Evolutionary conservation across 805 yeast species (phyloP).

Genomic region (Starmerella tilneyi): DNA sequence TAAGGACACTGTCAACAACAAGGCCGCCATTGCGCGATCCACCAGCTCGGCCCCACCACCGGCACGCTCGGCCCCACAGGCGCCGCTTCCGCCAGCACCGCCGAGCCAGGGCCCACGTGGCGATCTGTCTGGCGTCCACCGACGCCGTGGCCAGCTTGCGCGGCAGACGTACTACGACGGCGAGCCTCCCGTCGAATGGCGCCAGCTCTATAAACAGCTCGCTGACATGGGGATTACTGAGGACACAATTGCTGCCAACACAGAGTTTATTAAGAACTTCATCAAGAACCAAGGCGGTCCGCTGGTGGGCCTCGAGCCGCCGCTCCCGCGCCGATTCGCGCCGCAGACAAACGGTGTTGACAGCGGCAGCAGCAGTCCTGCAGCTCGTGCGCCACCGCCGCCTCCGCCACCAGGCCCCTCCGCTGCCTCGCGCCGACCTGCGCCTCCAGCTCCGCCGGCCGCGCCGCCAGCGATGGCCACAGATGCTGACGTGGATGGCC

Average conservation of each 20-base stretch:
- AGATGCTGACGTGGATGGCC: slow-evolving; percentile 12
- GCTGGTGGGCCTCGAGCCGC: slow-evolving; percentile 74
- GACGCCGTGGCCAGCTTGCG: slow-evolving; percentile 27
- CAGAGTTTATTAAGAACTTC: slow-evolving; percentile 71
- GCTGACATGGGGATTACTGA: slow-evolving; percentile 73
- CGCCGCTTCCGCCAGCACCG: slow-evolving; percentile 8
- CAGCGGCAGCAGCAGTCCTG: not conserved
- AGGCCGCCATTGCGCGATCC: slow-evolving; percentile 65
- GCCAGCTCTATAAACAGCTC: slow-evolving; percentile 58
- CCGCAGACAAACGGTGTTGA: slow-evolving; percentile 19
- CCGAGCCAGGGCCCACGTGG: slow-evolving; percentile 51
- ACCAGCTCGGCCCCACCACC: slow-evolving; percentile 26
- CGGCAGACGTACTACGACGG: slow-evolving; percentile 55
- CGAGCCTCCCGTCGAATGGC: slow-evolving; percentile 77
- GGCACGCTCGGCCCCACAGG: slow-evolving; percentile 48
- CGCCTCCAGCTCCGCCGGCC: slow-evolving; percentile 10
- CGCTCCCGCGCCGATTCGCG: slow-evolving; percentile 51
- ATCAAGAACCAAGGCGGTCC: slow-evolving; percentile 68
- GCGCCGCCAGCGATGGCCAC: slow-evolving; percentile 13
- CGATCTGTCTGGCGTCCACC: slow-evolving; percentile 34
- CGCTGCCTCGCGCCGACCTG: slow-evolving; percentile 29
- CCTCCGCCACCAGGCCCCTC: slow-evolving; percentile 8
- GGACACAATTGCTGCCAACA: slow-evolving; percentile 79
- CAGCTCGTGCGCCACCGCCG: not conserved
- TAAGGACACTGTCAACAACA: slow-evolving; percentile 73